A percentile compares a stretch with the other conserved stretches of the same genome.
Evolutionary conservation across 495 filamentous ascomycete species (phyloP).

Genomic region (Podospora pseudopauciseta): DNA sequence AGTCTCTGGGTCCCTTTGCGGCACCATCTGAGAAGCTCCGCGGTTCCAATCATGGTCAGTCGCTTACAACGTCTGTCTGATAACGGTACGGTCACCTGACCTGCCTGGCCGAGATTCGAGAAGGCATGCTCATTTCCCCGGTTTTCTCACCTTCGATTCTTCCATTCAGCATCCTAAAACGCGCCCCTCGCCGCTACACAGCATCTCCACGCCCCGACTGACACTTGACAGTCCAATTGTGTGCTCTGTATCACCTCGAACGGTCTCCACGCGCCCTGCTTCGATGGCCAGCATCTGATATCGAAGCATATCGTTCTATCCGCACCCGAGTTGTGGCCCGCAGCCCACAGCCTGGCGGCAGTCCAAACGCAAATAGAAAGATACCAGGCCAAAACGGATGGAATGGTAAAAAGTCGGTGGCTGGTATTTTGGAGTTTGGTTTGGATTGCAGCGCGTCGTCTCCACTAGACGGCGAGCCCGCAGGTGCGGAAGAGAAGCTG

Average conservation of each 20-base stretch:
- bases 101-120: not conserved
- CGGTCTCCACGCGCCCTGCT: not conserved
- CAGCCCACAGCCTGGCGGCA: not conserved
- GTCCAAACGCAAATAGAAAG: slow-evolving; percentile 6
- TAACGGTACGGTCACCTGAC: slow-evolving; percentile 5
- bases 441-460: slow-evolving; percentile 20
- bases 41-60: slow-evolving; percentile 18
- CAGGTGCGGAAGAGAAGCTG: slow-evolving; percentile 22
- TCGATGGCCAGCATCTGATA: not conserved
- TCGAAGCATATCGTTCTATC: not conserved
- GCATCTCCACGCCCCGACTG: not conserved
- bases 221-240: not conserved
- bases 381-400: slow-evolving; percentile 28
- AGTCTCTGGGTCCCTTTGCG: slow-evolving; percentile 4
- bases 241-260: not conserved
- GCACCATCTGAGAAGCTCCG: slow-evolving; percentile 11
- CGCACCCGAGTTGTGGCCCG: not conserved
- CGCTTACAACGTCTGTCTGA: not conserved
- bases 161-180: not conserved
- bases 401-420: slow-evolving; percentile 23
- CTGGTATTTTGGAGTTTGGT: slow-evolving; percentile 6
- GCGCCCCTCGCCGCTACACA: not conserved
- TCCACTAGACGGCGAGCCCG: slow-evolving; percentile 21
- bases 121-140: not conserved
- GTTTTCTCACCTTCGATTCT: not conserved